Evolutionary conservation across 495 filamentous ascomycete species (phyloP), one percentile per base, ranked within the genome.

Genomic region (Usnea hakonensis): DNA sequence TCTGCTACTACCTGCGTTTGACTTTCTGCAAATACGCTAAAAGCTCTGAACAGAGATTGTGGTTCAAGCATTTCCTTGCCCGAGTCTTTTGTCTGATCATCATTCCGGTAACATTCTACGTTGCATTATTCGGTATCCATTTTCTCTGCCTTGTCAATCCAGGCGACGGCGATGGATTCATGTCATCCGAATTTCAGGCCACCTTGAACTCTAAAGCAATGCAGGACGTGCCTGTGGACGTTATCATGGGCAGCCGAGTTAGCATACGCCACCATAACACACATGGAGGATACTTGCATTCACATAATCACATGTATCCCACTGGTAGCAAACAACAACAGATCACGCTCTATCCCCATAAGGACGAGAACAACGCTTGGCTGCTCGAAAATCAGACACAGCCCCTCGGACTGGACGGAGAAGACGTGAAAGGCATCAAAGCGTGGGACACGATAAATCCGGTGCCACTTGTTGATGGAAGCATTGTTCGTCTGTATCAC

Each of bases 171-270:
- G 94, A 98, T 73, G 94, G 94, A 58, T 98, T 98, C 80, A 98
- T 98, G 94, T 96, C 90, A 65, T 95, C 92, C 37, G 95, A 98
- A 73, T 98, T 98, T 78, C 95, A 97, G 74, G 90, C 95, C 28
- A 98, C 94, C 2, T 78, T 98, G 61, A 98, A 97, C 74, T 92
- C 87, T 46, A 97, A 97, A 77, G 84, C 79, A 38, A 98, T 98
- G 94, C 85, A 90, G 71, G 91, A 95, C 71, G 91, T 96, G 21
- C 87, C 94, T 0, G 94, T 89, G 5, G 92, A 98, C 75, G 85
- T 98, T 63, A 86, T 88, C 32, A 88, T 91, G 69, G 94, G 94
- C 46, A 94, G 90, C 69, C 85, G 89, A 46, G 79, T 98, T 67
- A 84, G 79, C 68, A 82, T 98, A 65, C 89, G 94, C 67, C 94